Percentiles rank a stretch among this genome's conserved stretches.
phyloP scores from a whole-genome alignment of 2,329 filamentous ascomycete genomes.

The Ophidiomyces ophidiicola region DNA sequence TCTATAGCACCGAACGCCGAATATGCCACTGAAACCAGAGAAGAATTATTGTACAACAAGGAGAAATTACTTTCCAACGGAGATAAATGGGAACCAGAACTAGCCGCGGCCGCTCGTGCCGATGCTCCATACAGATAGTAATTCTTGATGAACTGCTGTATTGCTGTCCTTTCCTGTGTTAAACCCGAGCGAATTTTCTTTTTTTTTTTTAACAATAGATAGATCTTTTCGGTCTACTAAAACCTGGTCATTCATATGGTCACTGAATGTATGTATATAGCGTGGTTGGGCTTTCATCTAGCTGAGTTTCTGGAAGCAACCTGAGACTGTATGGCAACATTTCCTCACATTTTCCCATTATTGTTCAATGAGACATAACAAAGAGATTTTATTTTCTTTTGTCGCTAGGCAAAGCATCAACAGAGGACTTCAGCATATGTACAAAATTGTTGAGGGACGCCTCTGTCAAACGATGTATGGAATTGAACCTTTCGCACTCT shows the following conservation, averaged over 20 bases:
- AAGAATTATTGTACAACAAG: slow-evolving; percentile 97
- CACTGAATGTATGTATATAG: slow-evolving; percentile 10
- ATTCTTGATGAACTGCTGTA: not conserved
- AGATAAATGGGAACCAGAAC: slow-evolving; percentile 95
- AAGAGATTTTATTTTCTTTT: too few species aligned
- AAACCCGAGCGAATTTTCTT: not conserved
- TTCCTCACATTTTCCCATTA: slow-evolving; percentile 2
- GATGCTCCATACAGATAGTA: slow-evolving; percentile 80
- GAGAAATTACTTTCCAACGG: slow-evolving; percentile 81
- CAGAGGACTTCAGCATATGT: not conserved
- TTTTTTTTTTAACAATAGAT: slow-evolving; percentile 1
- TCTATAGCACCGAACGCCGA: slow-evolving; percentile 55
- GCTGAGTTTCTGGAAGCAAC: not conserved
- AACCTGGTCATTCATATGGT: not conserved
- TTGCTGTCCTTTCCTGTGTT: not conserved
- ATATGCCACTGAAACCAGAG: slow-evolving; percentile 66
- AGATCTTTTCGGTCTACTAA: not conserved
- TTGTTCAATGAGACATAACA: too few species aligned
- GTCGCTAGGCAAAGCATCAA: not conserved
- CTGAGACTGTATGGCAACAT: not conserved
- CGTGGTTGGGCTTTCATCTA: slow-evolving; percentile 1
- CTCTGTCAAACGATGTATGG: not conserved
- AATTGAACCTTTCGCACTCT: not conserved
- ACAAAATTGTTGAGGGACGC: not conserved
- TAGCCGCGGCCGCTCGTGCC: slow-evolving; percentile 81